Evolutionary conservation across 257 asterid genomes (phyloP).

Genomic region (Eucommia ulmoides): DNA sequence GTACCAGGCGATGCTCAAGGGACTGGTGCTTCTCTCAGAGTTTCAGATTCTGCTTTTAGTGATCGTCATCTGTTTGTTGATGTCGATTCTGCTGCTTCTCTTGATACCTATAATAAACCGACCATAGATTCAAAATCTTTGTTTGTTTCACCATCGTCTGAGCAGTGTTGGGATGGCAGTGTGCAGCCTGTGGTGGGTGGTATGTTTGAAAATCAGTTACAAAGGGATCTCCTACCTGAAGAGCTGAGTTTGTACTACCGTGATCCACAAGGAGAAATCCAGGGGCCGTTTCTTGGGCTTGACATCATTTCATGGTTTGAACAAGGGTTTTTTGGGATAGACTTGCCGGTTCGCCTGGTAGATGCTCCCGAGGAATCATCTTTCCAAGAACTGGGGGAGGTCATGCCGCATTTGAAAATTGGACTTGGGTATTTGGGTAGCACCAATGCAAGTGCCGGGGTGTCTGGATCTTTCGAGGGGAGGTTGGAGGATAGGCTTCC

Average conservation of each 20-base stretch:
- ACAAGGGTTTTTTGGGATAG: slow-evolving; percentile 92
- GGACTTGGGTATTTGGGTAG: slow-evolving; percentile 25
- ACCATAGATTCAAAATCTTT: not conserved
- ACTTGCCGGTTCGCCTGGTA: slow-evolving; percentile 84
- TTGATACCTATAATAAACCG: slow-evolving; percentile 23
- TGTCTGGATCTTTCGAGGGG: slow-evolving; percentile 31
- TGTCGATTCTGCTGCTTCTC: slow-evolving; percentile 13
- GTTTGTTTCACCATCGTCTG: slow-evolving; percentile 16
- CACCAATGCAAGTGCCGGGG: slow-evolving; percentile 22
- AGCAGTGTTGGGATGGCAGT: slow-evolving; percentile 39
- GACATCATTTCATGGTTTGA: slow-evolving; percentile 96
- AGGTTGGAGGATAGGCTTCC: slow-evolving; percentile 25
- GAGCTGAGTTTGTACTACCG: slow-evolving; percentile 77
- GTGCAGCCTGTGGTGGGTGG: slow-evolving; percentile 26
- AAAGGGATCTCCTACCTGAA: slow-evolving; percentile 50
- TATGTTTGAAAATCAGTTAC: slow-evolving; percentile 29
- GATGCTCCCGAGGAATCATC: slow-evolving; percentile 74
- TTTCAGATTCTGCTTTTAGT: slow-evolving; percentile 24
- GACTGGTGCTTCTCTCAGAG: slow-evolving; percentile 15
- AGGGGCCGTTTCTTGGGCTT: slow-evolving; percentile 96
- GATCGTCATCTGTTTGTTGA: slow-evolving; percentile 25
- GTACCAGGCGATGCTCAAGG: no score
- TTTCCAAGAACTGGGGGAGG: slow-evolving; percentile 69
- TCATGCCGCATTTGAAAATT: slow-evolving; percentile 80
- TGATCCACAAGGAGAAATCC: slow-evolving; percentile 96